Conservation (phyloP, 2,329 filamentous ascomycete species). For the Fusarium tupiense region DNA sequence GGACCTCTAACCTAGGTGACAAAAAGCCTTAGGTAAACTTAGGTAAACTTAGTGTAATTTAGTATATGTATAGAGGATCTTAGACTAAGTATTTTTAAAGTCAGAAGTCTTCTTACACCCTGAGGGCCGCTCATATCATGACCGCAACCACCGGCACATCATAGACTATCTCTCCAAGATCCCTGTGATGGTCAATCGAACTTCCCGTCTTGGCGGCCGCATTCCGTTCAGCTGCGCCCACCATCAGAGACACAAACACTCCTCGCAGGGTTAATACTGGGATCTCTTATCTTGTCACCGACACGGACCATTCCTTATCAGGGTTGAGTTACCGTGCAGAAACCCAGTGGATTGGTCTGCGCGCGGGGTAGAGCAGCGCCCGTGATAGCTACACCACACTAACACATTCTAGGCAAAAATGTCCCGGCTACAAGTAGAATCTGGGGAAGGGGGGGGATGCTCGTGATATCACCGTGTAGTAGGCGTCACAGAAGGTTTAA, state of each 20-base stretch:
- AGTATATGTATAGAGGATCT: too few species aligned
- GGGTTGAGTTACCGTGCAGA: conserved; percentile 26
- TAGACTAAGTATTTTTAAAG: too few species aligned
- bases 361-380: conserved; percentile 14
- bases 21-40: too few species aligned
- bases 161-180: not conserved
- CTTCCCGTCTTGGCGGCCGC: conserved; percentile 1
- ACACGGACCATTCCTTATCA: conserved; percentile 20
- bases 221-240: not conserved
- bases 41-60: too few species aligned
- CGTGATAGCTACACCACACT: conserved; percentile 6
- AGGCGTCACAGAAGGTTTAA: conserved; percentile 12
- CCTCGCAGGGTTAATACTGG: not conserved
- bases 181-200: not conserved
- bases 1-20: too few species aligned
- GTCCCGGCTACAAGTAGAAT: conserved; percentile 23
- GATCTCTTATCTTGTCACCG: conserved; percentile 18
- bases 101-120: too few species aligned
- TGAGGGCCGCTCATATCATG: not conserved
- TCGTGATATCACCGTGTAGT: conserved; percentile 15
- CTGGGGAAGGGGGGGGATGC: conserved; percentile 22
- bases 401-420: conserved; percentile 30
- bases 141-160: not conserved
- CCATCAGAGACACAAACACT: not conserved
- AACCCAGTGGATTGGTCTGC: conserved; percentile 11